Percentiles rank a stretch among this genome's conserved stretches.
These are phyloP conservation scores for Aspergillus sp. DNA, from an alignment of 2,329 filamentous ascomycete genomes.

Conservation along the genomic window DNA sequence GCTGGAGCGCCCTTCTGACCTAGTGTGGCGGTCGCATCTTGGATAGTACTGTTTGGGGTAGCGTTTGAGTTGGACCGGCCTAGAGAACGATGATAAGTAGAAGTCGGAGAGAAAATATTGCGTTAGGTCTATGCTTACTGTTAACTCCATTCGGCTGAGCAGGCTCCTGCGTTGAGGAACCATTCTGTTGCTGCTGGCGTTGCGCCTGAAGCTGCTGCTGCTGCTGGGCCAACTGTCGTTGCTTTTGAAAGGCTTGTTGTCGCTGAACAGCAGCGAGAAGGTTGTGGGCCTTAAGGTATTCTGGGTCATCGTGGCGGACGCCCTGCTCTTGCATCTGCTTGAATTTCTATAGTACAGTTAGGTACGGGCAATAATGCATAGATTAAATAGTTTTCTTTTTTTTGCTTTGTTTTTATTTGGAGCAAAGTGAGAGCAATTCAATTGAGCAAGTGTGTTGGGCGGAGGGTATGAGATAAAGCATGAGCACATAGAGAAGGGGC, in stretches of 20 bases:
- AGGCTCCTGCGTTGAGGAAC: constrained; percentile 29
- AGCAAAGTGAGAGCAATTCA: background rate
- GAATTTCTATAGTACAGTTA: constrained; percentile 67
- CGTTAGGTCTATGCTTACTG: constrained; percentile 29
- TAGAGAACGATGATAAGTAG: constrained; percentile 16
- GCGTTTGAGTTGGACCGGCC: constrained; percentile 37
- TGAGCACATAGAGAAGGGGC: background rate
- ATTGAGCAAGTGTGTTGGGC: background rate
- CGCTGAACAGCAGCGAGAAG: constrained; percentile 72
- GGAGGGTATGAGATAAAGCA: background rate
- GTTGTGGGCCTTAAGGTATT: constrained; percentile 78
- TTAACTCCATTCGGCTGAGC: constrained; percentile 42
- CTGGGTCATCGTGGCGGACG: constrained; percentile 77
- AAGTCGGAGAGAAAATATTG: background rate
- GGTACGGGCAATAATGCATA: constrained; percentile 16
- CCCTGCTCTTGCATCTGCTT: constrained; percentile 85
- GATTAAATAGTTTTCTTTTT: background rate
- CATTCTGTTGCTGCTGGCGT: constrained; percentile 50
- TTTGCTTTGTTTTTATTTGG: background rate
- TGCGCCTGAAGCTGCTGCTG: constrained; percentile 44
- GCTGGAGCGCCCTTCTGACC: constrained; percentile 31
- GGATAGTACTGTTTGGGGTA: constrained; percentile 29
- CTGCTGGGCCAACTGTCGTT: constrained; percentile 41
- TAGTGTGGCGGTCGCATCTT: constrained; percentile 22
- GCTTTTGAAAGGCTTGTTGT: constrained; percentile 59